phyloP scores from a whole-genome alignment of 352 stramenopile species.

The Pelagophyceae sp. region DNA sequence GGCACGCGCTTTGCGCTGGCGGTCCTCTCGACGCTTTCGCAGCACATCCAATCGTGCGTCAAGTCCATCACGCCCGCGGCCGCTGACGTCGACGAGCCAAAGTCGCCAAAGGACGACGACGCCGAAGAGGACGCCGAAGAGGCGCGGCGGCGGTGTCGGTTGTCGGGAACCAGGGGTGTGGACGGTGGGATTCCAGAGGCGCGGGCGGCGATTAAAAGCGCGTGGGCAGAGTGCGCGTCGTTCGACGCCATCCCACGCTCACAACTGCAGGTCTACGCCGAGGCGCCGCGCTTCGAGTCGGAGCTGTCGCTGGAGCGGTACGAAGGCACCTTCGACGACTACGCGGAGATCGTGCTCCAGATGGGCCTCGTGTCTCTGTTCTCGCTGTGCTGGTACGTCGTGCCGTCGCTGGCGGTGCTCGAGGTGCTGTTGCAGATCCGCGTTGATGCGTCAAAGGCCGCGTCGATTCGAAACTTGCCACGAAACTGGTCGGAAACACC shows the following conservation, averaged over 20 bases:
- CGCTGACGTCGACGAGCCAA: background rate
- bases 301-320: constrained; percentile 27
- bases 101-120: background rate
- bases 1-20: background rate
- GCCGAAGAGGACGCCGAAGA: background rate
- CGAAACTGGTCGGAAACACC: too few relatives aligned
- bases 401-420: constrained; percentile 57
- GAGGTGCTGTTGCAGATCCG: constrained; percentile 67
- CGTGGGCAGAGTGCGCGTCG: too few relatives aligned
- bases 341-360: constrained; percentile 52
- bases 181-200: background rate
- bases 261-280: background rate
- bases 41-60: constrained; percentile 5
- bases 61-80: background rate
- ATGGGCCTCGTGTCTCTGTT: constrained; percentile 75
- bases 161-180: background rate
- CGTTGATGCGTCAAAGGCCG: background rate
- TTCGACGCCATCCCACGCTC: too few relatives aligned
- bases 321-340: constrained; percentile 60
- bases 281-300: constrained; percentile 33
- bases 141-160: background rate
- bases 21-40: background rate
- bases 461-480: too few relatives aligned
- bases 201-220: too few relatives aligned
- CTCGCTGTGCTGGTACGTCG: constrained; percentile 62